These are phyloP conservation scores for Termitomyces sp. DNA, from an alignment of 768 basidiomycete species.

Conservation along the genomic window DNA sequence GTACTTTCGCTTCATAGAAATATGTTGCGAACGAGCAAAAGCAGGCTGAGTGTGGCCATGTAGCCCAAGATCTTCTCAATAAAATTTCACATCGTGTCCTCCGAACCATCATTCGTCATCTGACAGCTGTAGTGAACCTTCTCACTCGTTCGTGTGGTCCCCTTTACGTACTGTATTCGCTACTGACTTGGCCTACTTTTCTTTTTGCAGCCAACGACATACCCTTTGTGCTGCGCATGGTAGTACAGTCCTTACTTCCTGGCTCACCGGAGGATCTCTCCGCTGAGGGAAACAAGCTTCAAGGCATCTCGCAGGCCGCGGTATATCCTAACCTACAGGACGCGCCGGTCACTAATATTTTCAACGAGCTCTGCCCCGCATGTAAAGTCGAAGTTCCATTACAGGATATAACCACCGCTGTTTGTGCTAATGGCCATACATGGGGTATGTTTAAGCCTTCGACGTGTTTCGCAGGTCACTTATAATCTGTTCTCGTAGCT, in stretches of 20 bases:
- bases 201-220: constrained; percentile 49
- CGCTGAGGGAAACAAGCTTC: constrained; percentile 30
- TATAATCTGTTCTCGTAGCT: constrained; percentile 34
- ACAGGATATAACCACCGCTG: constrained; percentile 54
- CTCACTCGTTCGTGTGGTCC: constrained; percentile 39
- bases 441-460: constrained; percentile 56
- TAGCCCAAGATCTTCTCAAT: constrained; percentile 49
- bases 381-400: constrained; percentile 61
- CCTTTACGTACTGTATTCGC: not conserved
- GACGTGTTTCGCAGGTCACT: constrained; percentile 6
- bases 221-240: constrained; percentile 61
- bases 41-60: constrained; percentile 43
- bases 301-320: constrained; percentile 21
- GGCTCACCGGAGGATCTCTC: constrained; percentile 40
- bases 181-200: not conserved
- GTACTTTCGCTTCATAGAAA: constrained; percentile 33
- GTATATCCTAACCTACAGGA: constrained; percentile 21
- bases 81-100: constrained; percentile 51
- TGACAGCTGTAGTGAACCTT: constrained; percentile 39
- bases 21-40: constrained; percentile 37
- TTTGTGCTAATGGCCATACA: constrained; percentile 67
- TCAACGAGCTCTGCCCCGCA: constrained; percentile 72
- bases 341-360: constrained; percentile 31
- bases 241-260: constrained; percentile 55
- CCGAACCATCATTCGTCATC: constrained; percentile 54